phyloP scores from a whole-genome alignment of 345 rosid species.

The Trapa incisa region DNA sequence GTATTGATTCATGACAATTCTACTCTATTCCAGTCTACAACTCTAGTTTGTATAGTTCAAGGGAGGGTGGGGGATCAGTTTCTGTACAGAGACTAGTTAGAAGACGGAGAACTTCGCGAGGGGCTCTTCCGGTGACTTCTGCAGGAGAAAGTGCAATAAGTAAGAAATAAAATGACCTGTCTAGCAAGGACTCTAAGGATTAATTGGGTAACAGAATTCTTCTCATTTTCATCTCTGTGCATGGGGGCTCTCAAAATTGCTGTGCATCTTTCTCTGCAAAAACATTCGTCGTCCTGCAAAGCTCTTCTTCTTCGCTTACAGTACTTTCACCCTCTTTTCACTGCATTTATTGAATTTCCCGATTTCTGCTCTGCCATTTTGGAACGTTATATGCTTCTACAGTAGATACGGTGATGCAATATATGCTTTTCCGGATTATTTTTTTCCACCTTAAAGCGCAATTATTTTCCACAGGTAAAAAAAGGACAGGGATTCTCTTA shows the following conservation, averaged over 20 bases:
- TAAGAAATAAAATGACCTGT: background rate
- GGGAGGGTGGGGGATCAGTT: background rate
- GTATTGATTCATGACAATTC: background rate
- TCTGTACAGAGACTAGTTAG: background rate
- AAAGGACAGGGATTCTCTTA: too few relatives aligned
- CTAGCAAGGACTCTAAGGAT: background rate
- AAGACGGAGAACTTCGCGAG: background rate
- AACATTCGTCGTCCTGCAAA: background rate
- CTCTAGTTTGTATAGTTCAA: background rate
- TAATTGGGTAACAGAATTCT: background rate
- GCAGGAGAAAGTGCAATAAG: background rate
- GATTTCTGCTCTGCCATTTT: background rate
- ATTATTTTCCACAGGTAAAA: too few relatives aligned
- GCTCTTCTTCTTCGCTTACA: background rate
- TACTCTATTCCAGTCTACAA: background rate
- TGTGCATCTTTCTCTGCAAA: slow-evolving; percentile 1
- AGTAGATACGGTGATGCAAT: background rate
- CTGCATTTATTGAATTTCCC: slow-evolving; percentile 1
- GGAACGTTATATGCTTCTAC: background rate
- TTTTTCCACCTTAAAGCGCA: background rate
- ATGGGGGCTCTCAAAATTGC: background rate
- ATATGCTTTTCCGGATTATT: too few relatives aligned
- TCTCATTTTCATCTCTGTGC: background rate
- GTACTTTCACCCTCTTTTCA: background rate
- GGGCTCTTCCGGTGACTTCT: background rate